These are phyloP conservation scores for Fraxinus platypoda DNA, from an alignment of 305 asterid species.

Conservation along the genomic window DNA sequence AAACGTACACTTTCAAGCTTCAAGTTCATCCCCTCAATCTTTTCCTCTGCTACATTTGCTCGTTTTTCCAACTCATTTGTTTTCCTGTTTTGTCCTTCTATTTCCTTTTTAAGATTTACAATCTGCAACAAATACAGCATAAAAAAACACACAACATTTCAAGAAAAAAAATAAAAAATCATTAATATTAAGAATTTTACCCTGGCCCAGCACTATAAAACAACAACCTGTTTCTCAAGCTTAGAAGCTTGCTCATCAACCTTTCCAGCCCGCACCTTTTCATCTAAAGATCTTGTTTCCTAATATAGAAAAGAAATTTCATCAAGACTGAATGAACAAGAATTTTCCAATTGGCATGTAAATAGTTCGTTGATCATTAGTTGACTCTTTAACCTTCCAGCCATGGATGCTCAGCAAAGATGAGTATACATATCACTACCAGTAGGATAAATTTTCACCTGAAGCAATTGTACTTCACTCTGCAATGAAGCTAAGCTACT, in stretches of 20 bases:
- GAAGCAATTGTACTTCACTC: conserved; percentile 25
- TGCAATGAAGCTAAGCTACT: conserved; percentile 32
- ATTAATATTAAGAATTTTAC: conserved; percentile 1
- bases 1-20: conserved; percentile 45
- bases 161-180: neutral
- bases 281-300: conserved; percentile 35
- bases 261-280: conserved; percentile 28
- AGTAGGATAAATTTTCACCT: conserved; percentile 21
- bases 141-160: neutral
- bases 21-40: conserved; percentile 35
- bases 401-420: neutral
- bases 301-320: conserved; percentile 11
- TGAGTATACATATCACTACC: neutral
- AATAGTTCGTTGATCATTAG: neutral
- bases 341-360: neutral
- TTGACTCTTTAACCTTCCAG: neutral
- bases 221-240: conserved; percentile 44
- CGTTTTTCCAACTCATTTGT: conserved; percentile 33
- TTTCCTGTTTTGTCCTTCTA: conserved; percentile 40
- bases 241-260: conserved; percentile 39
- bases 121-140: conserved; percentile 29
- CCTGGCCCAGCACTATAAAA: neutral
- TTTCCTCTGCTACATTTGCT: conserved; percentile 36
- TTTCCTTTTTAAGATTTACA: conserved; percentile 36
- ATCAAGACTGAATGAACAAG: neutral